Evolutionary conservation across 495 filamentous ascomycete species (phyloP).

Genomic region (Xylaria telfairii): DNA sequence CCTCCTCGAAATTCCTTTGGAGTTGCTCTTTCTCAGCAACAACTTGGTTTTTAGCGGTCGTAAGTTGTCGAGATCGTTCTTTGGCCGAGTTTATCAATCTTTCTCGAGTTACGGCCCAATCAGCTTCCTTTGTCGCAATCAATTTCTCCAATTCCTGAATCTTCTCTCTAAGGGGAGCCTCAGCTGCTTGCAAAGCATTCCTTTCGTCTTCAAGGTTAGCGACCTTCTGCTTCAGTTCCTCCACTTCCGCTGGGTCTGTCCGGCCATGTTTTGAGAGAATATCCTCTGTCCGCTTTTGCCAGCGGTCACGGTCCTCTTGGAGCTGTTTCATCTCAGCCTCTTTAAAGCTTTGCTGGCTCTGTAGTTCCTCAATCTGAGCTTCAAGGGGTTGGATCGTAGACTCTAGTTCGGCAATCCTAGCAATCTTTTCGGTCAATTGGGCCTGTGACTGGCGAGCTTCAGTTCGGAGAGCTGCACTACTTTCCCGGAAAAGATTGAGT

Average conservation of each 20-base stretch:
- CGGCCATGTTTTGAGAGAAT: slow-evolving; percentile 96
- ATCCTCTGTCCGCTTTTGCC: slow-evolving; percentile 91
- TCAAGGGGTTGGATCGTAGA: slow-evolving; percentile 83
- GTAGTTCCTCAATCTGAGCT: slow-evolving; percentile 75
- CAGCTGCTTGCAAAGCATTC: slow-evolving; percentile 66
- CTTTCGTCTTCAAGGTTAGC: slow-evolving; percentile 71
- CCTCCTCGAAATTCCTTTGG: slow-evolving; percentile 40
- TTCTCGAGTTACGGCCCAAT: slow-evolving; percentile 48
- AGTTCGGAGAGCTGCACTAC: slow-evolving; percentile 82
- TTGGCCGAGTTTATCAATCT: slow-evolving; percentile 58
- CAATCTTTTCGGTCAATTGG: slow-evolving; percentile 73
- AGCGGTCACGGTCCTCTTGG: slow-evolving; percentile 85
- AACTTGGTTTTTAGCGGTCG: slow-evolving; percentile 49
- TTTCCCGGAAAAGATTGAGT: slow-evolving; percentile 92
- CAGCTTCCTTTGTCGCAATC: slow-evolving; percentile 51
- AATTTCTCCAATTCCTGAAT: slow-evolving; percentile 51
- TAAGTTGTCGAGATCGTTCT: slow-evolving; percentile 49
- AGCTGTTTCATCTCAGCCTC: slow-evolving; percentile 86
- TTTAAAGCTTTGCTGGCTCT: slow-evolving; percentile 76
- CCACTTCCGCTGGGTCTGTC: slow-evolving; percentile 88
- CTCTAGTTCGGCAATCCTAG: slow-evolving; percentile 74
- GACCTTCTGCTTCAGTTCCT: slow-evolving; percentile 74
- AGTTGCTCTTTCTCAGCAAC: slow-evolving; percentile 46
- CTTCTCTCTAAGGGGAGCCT: slow-evolving; percentile 64
- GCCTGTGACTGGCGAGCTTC: slow-evolving; percentile 80